A percentile compares a stretch with the other conserved stretches of the same genome.
Evolutionary conservation across 2,329 filamentous ascomycete genomes (phyloP).

Genomic region (Tolypocladium sp.): DNA sequence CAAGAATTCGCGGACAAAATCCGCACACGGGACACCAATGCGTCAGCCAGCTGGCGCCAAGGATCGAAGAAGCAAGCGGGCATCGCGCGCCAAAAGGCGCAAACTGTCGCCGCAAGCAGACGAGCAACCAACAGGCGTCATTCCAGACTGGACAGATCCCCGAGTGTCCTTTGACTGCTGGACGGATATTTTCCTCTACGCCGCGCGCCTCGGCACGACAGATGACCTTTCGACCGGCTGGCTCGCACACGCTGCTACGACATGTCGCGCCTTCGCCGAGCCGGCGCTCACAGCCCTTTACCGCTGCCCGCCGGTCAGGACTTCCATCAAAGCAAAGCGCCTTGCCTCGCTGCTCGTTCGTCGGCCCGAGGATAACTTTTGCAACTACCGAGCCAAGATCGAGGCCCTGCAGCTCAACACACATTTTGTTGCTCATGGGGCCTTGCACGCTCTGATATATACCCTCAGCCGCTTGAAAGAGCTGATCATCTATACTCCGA

Average conservation of each 20-base stretch:
- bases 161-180: conserved; percentile 59
- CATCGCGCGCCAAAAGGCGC: conserved; percentile 7
- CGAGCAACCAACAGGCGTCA: conserved; percentile 13
- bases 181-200: conserved; percentile 59
- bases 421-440: conserved; percentile 43
- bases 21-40: not conserved
- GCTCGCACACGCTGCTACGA: conserved; percentile 54
- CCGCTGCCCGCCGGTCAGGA: conserved; percentile 53
- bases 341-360: conserved; percentile 45
- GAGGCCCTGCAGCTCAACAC: conserved; percentile 62
- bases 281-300: conserved; percentile 69
- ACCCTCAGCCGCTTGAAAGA: conserved; percentile 58
- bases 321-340: conserved; percentile 31
- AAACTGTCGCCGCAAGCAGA: conserved; percentile 1
- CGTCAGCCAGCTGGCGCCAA: conserved; percentile 3
- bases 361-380: conserved; percentile 35
- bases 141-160: conserved; percentile 46
- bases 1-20: not conserved
- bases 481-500: conserved; percentile 62
- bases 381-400: conserved; percentile 64
- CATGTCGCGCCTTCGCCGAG: conserved; percentile 59
- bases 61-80: conserved; percentile 9
- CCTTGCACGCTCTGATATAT: conserved; percentile 45
- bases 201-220: conserved; percentile 38
- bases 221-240: conserved; percentile 44